Base-by-base conservation (phyloP, 2,329 filamentous ascomycete species). In the Claviceps capensis region DNA sequence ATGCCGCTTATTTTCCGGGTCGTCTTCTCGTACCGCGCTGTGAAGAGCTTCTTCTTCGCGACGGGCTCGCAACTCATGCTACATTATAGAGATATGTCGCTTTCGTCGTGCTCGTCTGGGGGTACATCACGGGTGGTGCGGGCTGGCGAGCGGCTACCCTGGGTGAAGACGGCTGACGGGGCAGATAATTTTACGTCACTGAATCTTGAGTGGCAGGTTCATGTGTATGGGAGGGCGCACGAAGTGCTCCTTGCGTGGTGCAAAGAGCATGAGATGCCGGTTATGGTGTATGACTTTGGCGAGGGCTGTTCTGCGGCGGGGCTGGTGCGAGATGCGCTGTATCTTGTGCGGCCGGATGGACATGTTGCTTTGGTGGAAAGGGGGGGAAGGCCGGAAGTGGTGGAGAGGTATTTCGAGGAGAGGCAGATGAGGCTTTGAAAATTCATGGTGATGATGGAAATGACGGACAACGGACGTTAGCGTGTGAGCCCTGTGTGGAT, bases 291-390 rank as follows among this genome's bases (percentile, higher is more conserved):
- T 30, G 6, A 19, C 1, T 51, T 36, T 43, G 30, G 7, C 7
- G 5, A 37, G 2, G 49, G 19, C 2, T 47, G 30, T 41, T 43
- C 42, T n/a, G 45, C 22, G 7, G 42, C 22, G 4, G 43, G 43
- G 4, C 22, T 51, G 13, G 44, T 45, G 13, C 30, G 43, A 8
- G 43, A 51, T 30, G 49, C 43, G 9, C 19, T 51, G 22, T 51
- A 47, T 41, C 17, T 51, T 17, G 6, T 51, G 41, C 34, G 49
- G 22, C 49, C 49, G n/a, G 49, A 51, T 34, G 42, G 30, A 6
- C 36, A 51, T 34, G 49, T 51, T 19, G 49, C 49, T 7, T 16
- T 51, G 42, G 43, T 40, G 22, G 30, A 47, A 19, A 19, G 9
- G 17, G 9, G 9, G 3, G 36, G 19, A 13, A 11, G 19, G 42